Evolutionary conservation across 2,329 filamentous ascomycete species (phyloP), one percentile per base, ranked within the genome.

Genomic region (Chrysoporthe cubensis): DNA sequence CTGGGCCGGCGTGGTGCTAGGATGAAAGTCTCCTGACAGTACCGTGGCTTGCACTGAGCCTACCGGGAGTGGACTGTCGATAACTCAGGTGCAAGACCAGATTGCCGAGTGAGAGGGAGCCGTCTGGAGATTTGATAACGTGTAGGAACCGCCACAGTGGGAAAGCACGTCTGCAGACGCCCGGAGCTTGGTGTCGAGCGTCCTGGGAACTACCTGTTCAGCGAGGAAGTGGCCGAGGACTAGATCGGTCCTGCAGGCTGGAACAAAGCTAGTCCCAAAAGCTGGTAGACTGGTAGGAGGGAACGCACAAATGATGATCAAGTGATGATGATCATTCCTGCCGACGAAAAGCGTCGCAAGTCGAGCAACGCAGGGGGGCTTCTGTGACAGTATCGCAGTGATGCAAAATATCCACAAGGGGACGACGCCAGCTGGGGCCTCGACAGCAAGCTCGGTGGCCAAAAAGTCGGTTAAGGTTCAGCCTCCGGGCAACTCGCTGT

Each of bases 381-480:
- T n/a, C 4, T 57, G 54, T 5, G 34, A 13, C 3, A 18, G 34
- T 13, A 57, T 40, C 8, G 16, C 54, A 57, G 11, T 37, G 34
- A 9, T 18, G 18, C 34, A 57, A 7, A n/a, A 34, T 57, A 32
- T 9, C n/a, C n/a, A 40, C 40, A 57, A 18, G 16, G 50, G 50
- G 26, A 34, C 11, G 21, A 34, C 7, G 26, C 14, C 14, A 34
- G n/a, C 14, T 54, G 21, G 13, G 32, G 32, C 50, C 50, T 13
- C 14, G 62, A 63, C 60, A 66, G 59, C 48, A 63, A 69, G 48
- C 57, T 67, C 37, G 44, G 67, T 69, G 67, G 67, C 67, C 65
- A 69, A 69, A 66, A 37, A 26, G 26, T 37, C 60, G 56, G 50
- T 61, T 48, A 66, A 64, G 67, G 64, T 67, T 65, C 54, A 48